These are phyloP conservation scores for Plasmodium falciparum DNA, from an alignment of 169 alveolate species.

Conservation along the genomic window DNA sequence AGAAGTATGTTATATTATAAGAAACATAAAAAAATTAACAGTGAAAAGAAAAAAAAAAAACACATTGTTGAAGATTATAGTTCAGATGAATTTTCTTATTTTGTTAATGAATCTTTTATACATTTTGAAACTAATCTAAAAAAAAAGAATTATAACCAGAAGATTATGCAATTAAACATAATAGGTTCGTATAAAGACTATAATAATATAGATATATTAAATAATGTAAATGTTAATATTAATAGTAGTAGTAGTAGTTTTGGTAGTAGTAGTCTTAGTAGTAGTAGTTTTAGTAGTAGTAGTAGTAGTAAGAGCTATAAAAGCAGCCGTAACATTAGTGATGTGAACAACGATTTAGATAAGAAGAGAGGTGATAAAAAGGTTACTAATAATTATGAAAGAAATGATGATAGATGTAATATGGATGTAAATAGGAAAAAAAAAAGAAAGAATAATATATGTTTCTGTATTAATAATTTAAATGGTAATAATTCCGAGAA, in stretches of 20 bases:
- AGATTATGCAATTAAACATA: not conserved
- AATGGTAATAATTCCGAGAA: not conserved
- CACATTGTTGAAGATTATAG: conserved; percentile 5
- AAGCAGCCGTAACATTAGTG: too few species aligned
- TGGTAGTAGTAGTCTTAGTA: not conserved
- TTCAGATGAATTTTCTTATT: conserved; percentile 25
- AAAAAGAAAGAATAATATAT: not conserved
- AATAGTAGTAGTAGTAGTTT: not conserved
- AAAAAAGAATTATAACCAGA: not conserved
- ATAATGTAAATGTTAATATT: not conserved
- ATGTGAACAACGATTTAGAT: too few species aligned
- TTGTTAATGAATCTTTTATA: not conserved
- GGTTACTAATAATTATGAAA: too few species aligned
- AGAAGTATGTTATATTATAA: not conserved
- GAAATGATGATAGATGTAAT: not conserved
- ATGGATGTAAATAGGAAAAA: not conserved
- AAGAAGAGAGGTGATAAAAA: too few species aligned
- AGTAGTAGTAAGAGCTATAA: too few species aligned
- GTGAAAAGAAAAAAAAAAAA: not conserved
- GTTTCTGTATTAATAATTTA: conserved; percentile 27
- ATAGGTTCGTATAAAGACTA: not conserved
- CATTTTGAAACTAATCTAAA: not conserved
- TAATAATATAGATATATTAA: not conserved
- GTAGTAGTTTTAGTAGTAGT: not conserved
- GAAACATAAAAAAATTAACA: not conserved